Evolutionary conservation across 495 filamentous ascomycete species (phyloP).

Genomic region (Xylaria acuta): DNA sequence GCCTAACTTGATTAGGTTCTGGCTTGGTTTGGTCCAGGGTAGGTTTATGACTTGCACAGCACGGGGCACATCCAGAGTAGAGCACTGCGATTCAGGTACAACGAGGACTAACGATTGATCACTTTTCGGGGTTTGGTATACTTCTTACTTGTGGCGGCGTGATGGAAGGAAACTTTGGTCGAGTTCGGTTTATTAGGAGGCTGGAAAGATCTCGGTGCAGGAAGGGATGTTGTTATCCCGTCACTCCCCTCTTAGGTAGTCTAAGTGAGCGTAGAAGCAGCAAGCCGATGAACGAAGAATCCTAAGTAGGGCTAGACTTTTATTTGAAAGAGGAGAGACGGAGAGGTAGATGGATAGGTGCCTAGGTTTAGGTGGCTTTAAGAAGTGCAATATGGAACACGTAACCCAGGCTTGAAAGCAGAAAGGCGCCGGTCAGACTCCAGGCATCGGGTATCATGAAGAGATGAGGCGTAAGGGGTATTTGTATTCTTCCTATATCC

Average conservation of each 20-base stretch:
- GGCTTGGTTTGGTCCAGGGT: background rate
- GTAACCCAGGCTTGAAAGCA: background rate
- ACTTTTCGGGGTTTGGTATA: background rate
- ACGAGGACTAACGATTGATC: too few relatives aligned
- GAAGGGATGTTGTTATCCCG: too few relatives aligned
- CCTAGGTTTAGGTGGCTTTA: background rate
- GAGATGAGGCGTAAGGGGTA: too few relatives aligned
- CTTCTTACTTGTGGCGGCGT: background rate
- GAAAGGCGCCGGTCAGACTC: background rate
- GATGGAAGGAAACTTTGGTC: background rate
- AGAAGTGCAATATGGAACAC: background rate
- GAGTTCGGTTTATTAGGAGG: background rate
- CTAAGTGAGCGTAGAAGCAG: background rate
- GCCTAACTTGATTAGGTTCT: background rate
- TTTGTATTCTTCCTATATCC: background rate
- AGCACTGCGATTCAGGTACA: background rate
- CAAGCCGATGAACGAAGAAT: background rate
- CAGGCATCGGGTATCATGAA: background rate
- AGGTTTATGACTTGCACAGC: background rate
- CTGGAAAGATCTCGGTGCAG: background rate
- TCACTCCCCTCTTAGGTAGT: too few relatives aligned
- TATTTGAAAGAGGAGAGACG: background rate
- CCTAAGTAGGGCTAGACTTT: background rate
- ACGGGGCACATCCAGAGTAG: background rate
- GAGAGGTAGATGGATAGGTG: background rate